These are phyloP conservation scores for Apiospora rasikravindrae DNA, from an alignment of 2,329 filamentous ascomycete genomes.

Conservation along the genomic window DNA sequence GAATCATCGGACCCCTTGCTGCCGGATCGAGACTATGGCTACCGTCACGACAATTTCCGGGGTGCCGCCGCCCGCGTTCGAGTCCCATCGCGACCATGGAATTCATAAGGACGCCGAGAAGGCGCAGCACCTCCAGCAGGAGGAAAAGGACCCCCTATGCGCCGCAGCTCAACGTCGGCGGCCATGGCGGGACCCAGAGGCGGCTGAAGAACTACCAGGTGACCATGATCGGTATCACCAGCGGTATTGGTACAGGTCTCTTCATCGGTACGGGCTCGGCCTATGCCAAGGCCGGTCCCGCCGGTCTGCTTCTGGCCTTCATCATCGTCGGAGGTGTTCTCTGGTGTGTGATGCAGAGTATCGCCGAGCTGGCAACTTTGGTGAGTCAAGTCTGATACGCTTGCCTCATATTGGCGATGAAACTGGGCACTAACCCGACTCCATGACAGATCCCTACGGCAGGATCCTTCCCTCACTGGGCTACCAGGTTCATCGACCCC, in stretches of 20 bases:
- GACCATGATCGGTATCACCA: constrained; percentile 26
- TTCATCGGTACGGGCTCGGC: constrained; percentile 33
- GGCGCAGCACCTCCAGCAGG: background rate
- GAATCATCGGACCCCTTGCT: background rate
- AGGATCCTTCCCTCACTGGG: constrained; percentile 27
- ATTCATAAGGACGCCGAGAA: constrained; percentile 1
- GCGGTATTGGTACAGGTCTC: constrained; percentile 25
- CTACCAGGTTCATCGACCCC: constrained; percentile 37
- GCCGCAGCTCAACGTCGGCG: constrained; percentile 18
- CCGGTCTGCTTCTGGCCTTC: constrained; percentile 51
- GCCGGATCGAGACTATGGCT: background rate
- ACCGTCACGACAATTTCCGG: background rate
- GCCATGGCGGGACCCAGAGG: constrained; percentile 24
- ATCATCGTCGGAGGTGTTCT: constrained; percentile 54
- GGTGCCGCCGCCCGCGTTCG: background rate
- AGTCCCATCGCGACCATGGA: background rate
- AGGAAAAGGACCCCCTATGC: background rate
- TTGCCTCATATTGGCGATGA: background rate
- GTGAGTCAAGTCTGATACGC: background rate
- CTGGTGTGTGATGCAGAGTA: constrained; percentile 27
- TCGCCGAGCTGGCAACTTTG: constrained; percentile 39
- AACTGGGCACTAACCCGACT: constrained; percentile 12
- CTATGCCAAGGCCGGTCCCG: constrained; percentile 38
- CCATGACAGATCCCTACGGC: constrained; percentile 22
- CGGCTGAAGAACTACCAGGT: constrained; percentile 25